phyloP scores from a whole-genome alignment of 2,329 filamentous ascomycete genomes.

The Gliomastix tumulicola region DNA sequence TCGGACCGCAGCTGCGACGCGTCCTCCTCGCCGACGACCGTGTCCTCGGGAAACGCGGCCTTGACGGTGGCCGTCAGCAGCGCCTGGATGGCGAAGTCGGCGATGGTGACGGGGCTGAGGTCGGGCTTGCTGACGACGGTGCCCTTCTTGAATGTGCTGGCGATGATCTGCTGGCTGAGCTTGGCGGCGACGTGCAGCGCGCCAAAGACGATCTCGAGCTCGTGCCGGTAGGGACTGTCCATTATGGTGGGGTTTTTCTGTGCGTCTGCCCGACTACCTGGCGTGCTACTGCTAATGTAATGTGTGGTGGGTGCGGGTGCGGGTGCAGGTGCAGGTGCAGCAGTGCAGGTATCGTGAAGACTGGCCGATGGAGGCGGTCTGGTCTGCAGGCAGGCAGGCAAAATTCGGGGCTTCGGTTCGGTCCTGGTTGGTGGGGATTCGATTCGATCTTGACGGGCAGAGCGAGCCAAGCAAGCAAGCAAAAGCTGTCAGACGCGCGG shows the following conservation, averaged over 20 bases:
- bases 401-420: too few species aligned
- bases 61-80: constrained; percentile 44
- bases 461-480: too few species aligned
- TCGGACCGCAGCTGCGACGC: constrained; percentile 37
- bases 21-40: constrained; percentile 50
- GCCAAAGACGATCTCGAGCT: constrained; percentile 33
- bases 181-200: constrained; percentile 37
- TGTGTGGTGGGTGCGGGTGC: too few species aligned
- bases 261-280: too few species aligned
- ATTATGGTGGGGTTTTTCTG: constrained; percentile 22
- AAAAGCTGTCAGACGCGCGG: too few species aligned
- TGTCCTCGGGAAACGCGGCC: constrained; percentile 40
- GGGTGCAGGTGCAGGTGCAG: too few species aligned
- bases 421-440: too few species aligned
- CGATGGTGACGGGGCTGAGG: constrained; percentile 50
- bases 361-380: too few species aligned
- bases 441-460: too few species aligned
- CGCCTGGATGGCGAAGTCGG: constrained; percentile 53
- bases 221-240: constrained; percentile 32
- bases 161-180: constrained; percentile 41
- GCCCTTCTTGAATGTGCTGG: constrained; percentile 34
- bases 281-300: too few species aligned
- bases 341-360: too few species aligned
- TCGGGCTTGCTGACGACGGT: constrained; percentile 46
- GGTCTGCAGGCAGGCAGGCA: too few species aligned